Conservation (phyloP, 768 basidiomycete genomes). For the Pleurotus djamor region DNA sequence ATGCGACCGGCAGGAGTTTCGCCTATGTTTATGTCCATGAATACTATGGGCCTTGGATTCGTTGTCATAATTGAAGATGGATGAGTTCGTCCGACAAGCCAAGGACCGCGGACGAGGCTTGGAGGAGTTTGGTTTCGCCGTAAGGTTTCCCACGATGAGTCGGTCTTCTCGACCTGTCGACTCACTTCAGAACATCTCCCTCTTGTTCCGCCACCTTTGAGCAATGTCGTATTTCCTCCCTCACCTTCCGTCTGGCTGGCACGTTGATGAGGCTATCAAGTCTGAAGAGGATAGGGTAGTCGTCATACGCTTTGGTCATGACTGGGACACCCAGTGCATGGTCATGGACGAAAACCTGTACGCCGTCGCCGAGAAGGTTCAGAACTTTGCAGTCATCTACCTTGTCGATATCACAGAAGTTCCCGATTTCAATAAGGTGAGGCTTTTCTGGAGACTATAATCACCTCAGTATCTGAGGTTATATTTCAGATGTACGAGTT, state of each 20-base stretch:
- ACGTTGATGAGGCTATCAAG: conserved; percentile 98
- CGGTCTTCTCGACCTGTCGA: no score
- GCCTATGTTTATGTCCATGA: conserved; percentile 96
- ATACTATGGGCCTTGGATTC: conserved; percentile 79
- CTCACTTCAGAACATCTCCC: neutral
- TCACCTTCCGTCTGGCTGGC: conserved; percentile 92
- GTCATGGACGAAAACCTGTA: conserved; percentile 98
- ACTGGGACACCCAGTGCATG: conserved; percentile 95
- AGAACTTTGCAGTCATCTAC: conserved; percentile 98
- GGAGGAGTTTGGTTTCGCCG: no score
- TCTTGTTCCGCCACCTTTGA: neutral
- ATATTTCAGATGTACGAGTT: conserved; percentile 90
- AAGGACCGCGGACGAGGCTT: no score
- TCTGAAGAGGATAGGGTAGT: conserved; percentile 97
- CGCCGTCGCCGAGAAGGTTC: conserved; percentile 90
- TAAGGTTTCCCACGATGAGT: no score
- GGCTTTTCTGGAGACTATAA: conserved; percentile 13
- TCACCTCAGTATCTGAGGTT: neutral
- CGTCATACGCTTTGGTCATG: conserved; percentile 92
- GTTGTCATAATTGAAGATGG: neutral
- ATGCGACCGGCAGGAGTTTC: conserved; percentile 94
- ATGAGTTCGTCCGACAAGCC: no score
- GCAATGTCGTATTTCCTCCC: conserved; percentile 93
- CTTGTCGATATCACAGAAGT: conserved; percentile 94
- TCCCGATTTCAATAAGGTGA: conserved; percentile 97